These are phyloP conservation scores for Chaetomiaceae sp. DNA, from an alignment of 2,329 filamentous ascomycete genomes.

Conservation along the genomic window DNA sequence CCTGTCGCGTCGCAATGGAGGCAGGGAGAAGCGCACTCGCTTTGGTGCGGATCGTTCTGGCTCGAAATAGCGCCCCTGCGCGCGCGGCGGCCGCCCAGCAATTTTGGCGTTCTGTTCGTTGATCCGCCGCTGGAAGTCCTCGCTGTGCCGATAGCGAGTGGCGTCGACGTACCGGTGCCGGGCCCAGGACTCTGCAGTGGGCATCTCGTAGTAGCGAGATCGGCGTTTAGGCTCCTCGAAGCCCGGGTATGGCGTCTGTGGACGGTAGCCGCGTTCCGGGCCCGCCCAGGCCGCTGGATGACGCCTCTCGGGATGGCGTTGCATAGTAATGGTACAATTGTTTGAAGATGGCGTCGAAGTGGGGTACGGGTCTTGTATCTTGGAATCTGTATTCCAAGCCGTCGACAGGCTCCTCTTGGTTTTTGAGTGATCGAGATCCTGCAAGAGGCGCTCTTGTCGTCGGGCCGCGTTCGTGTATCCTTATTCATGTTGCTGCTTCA, in stretches of 20 bases:
- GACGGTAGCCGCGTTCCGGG: constrained; percentile 6
- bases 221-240: constrained; percentile 3
- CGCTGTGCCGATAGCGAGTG: not conserved
- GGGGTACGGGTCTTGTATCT: constrained; percentile 1
- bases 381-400: no score
- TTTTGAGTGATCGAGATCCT: constrained; percentile 4
- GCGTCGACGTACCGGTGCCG: constrained; percentile 6
- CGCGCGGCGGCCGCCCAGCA: not conserved
- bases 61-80: constrained; percentile 10
- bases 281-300: constrained; percentile 4
- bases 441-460: constrained; percentile 1
- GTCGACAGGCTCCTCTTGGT: not conserved
- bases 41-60: constrained; percentile 7
- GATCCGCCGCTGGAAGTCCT: constrained; percentile 1
- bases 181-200: no score
- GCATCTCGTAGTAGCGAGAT: constrained; percentile 7
- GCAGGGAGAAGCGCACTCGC: constrained; percentile 11
- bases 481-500: constrained; percentile 4
- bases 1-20: constrained; percentile 7
- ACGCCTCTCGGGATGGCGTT: constrained; percentile 7
- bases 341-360: constrained; percentile 9
- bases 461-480: constrained; percentile 4
- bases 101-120: constrained; percentile 8
- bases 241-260: not conserved
- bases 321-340: constrained; percentile 4